These are phyloP conservation scores for Fusarium sarcochroum DNA, from an alignment of 2,329 filamentous ascomycete genomes.

Conservation along the genomic window DNA sequence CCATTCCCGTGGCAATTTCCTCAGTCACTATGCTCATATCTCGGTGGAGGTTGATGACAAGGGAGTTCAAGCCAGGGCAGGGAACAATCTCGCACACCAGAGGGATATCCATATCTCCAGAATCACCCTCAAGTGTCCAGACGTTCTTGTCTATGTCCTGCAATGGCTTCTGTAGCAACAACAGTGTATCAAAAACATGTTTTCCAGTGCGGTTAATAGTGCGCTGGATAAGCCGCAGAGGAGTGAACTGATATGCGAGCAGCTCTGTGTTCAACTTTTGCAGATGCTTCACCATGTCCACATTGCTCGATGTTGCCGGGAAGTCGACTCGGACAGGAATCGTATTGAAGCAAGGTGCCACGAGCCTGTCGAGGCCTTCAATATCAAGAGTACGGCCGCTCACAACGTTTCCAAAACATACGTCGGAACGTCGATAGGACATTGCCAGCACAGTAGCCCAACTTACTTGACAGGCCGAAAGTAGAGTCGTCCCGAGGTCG, in stretches of 20 bases:
- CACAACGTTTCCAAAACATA: slow-evolving; percentile 91
- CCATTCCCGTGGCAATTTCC: slow-evolving; percentile 48
- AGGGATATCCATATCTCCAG: slow-evolving; percentile 79
- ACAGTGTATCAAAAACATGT: slow-evolving; percentile 82
- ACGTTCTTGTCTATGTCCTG: slow-evolving; percentile 68
- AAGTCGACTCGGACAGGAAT: slow-evolving; percentile 77
- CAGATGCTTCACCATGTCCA: slow-evolving; percentile 70
- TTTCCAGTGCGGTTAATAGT: slow-evolving; percentile 58
- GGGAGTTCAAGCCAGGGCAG: slow-evolving; percentile 61
- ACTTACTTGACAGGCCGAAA: slow-evolving; percentile 78
- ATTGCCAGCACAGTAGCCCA: slow-evolving; percentile 77
- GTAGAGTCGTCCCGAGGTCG: slow-evolving; percentile 70
- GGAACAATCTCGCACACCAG: slow-evolving; percentile 83
- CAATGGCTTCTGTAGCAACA: slow-evolving; percentile 80
- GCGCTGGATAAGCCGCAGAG: slow-evolving; percentile 78
- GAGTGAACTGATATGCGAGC: slow-evolving; percentile 79
- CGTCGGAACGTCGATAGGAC: slow-evolving; percentile 69
- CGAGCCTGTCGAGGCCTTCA: slow-evolving; percentile 76
- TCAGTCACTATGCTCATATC: slow-evolving; percentile 60
- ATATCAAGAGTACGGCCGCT: slow-evolving; percentile 80
- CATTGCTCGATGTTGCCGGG: slow-evolving; percentile 61
- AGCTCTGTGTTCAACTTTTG: slow-evolving; percentile 73
- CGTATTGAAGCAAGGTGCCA: slow-evolving; percentile 96
- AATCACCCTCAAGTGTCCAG: slow-evolving; percentile 71
- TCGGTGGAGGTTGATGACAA: slow-evolving; percentile 75